A percentile compares a stretch with the other conserved stretches of the same genome.
Evolutionary conservation across 495 filamentous ascomycete species (phyloP).

Genomic region (Neurospora sp.): DNA sequence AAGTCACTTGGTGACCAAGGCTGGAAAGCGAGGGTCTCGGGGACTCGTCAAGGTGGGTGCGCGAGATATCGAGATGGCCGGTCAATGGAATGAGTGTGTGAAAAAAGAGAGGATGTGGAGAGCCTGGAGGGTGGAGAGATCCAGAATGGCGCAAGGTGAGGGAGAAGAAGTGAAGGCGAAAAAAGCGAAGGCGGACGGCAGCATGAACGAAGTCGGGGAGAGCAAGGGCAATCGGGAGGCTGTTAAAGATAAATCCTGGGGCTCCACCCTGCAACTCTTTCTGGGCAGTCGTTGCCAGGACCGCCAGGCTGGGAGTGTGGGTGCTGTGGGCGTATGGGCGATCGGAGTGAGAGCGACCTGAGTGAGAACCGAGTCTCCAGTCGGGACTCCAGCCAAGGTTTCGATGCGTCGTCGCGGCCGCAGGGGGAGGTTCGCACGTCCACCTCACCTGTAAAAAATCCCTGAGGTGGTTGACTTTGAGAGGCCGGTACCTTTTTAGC

Average conservation of each 20-base stretch:
- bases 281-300: background rate
- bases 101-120: slow-evolving; percentile 8
- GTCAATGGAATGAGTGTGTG: background rate
- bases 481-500: background rate
- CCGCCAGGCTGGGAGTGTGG: background rate
- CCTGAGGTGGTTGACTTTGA: background rate
- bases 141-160: background rate
- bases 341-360: background rate
- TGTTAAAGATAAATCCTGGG: slow-evolving; percentile 25
- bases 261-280: slow-evolving; percentile 14
- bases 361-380: background rate
- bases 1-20: background rate
- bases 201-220: slow-evolving; percentile 14
- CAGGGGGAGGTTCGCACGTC: background rate
- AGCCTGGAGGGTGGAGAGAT: slow-evolving; percentile 20
- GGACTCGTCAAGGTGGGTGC: background rate
- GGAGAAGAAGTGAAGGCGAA: slow-evolving; percentile 1
- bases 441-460: background rate
- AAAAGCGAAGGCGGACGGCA: slow-evolving; percentile 10
- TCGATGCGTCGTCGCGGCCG: background rate
- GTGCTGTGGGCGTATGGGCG: background rate
- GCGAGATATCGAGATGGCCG: background rate
- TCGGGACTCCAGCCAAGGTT: background rate
- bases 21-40: background rate
- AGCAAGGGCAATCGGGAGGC: slow-evolving; percentile 3